phyloP scores from a whole-genome alignment of 164 flowering plant genomes.

The Cinnamomum micranthum region DNA sequence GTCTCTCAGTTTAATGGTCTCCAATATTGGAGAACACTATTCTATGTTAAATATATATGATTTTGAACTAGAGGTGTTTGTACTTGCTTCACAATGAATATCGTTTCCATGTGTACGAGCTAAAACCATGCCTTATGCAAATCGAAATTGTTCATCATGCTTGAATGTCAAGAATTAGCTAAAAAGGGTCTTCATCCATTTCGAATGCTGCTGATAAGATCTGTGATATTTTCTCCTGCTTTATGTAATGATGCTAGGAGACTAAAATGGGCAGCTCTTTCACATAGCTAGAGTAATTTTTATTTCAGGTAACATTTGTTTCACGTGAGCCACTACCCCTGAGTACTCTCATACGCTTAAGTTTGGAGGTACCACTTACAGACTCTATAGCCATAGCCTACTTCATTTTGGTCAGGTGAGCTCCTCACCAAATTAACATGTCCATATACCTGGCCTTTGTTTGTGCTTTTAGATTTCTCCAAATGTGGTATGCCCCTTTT shows the following conservation, averaged over 20 bases:
- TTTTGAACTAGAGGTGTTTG: background rate
- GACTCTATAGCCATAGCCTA: constrained; percentile 88
- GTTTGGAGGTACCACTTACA: constrained; percentile 64
- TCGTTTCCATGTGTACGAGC: background rate
- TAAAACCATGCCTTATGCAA: background rate
- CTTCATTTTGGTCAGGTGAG: constrained; percentile 96
- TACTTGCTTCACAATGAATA: background rate
- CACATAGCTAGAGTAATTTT: background rate
- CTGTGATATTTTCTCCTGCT: background rate
- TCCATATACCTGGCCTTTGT: background rate
- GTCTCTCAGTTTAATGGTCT: too few relatives aligned
- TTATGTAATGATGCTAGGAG: background rate
- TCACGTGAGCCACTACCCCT: constrained; percentile 67
- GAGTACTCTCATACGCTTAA: constrained; percentile 58
- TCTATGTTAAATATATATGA: background rate
- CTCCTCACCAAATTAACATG: background rate
- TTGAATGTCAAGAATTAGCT: background rate
- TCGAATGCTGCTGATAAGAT: background rate
- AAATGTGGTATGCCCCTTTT: background rate
- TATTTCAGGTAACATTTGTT: constrained; percentile 85
- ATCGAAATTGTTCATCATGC: background rate
- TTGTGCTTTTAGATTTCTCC: background rate
- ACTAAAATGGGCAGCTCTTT: background rate
- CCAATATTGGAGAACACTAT: too few relatives aligned
- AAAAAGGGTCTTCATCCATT: background rate